These are phyloP conservation scores for Mortierella sp. DNA, from an alignment of 371 early-diverging fungal species.

Conservation along the genomic window DNA sequence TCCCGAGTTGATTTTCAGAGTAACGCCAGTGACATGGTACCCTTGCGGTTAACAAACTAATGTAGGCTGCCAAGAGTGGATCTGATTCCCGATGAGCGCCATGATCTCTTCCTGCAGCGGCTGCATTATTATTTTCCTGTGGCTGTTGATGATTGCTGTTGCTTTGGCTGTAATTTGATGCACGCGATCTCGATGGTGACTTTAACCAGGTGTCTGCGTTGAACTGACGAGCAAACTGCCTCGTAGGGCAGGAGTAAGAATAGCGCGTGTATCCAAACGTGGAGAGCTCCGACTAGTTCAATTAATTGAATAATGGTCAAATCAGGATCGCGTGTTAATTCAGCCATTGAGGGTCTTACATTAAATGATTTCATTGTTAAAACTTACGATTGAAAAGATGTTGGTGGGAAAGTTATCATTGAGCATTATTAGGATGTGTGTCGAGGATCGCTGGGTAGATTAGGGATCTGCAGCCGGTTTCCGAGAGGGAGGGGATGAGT, in stretches of 20 bases:
- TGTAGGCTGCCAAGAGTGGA: conserved; percentile 40
- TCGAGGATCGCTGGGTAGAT: background rate
- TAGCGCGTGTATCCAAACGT: conserved; percentile 56
- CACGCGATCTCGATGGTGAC: conserved; percentile 18
- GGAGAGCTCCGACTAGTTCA: conserved; percentile 47
- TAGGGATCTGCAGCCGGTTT: background rate
- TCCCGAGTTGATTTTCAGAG: background rate
- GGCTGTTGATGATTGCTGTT: background rate
- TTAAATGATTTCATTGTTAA: background rate
- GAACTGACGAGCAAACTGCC: conserved; percentile 41
- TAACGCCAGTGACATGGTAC: conserved; percentile 55
- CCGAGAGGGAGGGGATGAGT: too few relatives aligned
- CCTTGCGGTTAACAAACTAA: conserved; percentile 34
- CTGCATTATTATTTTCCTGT: background rate
- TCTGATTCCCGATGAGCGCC: conserved; percentile 31
- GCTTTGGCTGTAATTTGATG: conserved; percentile 7
- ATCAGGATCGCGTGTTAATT: background rate
- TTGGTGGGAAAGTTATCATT: conserved; percentile 53
- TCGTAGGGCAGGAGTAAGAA: conserved; percentile 34
- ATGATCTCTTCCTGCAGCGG: background rate
- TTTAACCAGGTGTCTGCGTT: conserved; percentile 28
- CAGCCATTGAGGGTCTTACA: background rate
- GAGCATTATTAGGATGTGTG: conserved; percentile 34
- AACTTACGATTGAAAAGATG: conserved; percentile 53
- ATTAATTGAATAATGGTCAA: background rate